Percentiles rank a stretch among this genome's conserved stretches.
Evolutionary conservation across 441 rosid genomes (phyloP).

Genomic region (Macaranga tanarius): DNA sequence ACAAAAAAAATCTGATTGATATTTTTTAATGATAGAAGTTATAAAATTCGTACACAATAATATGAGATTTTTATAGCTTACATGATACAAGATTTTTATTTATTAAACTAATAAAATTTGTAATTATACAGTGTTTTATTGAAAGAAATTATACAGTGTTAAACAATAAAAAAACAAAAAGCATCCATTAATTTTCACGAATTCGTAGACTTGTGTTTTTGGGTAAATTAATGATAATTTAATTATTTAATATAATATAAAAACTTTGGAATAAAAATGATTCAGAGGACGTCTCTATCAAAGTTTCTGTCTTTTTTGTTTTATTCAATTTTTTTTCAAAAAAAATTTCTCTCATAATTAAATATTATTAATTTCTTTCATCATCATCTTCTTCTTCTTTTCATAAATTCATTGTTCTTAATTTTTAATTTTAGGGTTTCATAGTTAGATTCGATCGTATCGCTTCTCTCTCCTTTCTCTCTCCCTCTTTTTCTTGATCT

Average conservation of each 20-base stretch:
- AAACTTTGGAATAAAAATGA: conserved; percentile 11
- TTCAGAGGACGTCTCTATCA: conserved; percentile 27
- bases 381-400: neutral
- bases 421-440: conserved; percentile 20
- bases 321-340: neutral
- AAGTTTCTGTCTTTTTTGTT: conserved; percentile 15
- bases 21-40: too few species aligned
- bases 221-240: too few species aligned
- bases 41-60: too few species aligned
- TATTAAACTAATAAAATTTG: too few species aligned
- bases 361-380: too few species aligned
- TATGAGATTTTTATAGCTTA: too few species aligned
- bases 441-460: conserved; percentile 42
- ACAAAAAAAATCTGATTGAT: too few species aligned
- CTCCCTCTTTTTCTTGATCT: conserved; percentile 32
- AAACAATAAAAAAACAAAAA: neutral
- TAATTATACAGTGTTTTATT: too few species aligned
- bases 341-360: too few species aligned
- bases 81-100: too few species aligned
- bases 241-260: neutral
- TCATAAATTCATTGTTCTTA: neutral
- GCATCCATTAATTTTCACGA: neutral
- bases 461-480: conserved; percentile 14
- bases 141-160: too few species aligned
- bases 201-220: neutral